phyloP scores from a whole-genome alignment of 192 early-diverging fungal species.

The Coemansia sp. region DNA sequence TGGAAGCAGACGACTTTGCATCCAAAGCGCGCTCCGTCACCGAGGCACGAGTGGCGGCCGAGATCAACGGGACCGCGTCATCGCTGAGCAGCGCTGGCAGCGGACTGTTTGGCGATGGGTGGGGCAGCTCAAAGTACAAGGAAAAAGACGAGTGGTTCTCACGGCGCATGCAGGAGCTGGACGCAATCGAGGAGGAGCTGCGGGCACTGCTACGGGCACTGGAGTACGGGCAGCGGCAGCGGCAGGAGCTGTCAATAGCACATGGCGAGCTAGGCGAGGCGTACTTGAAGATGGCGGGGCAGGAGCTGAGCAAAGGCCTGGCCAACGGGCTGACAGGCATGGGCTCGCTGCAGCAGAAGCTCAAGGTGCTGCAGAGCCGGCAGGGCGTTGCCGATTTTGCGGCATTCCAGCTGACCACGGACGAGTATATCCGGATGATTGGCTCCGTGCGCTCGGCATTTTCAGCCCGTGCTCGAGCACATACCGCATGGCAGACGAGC shows the following conservation, averaged over 20 bases:
- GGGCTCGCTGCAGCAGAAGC: slow-evolving; percentile 75
- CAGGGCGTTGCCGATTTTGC: slow-evolving; percentile 76
- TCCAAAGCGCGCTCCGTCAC: slow-evolving; percentile 55
- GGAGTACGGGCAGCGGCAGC: slow-evolving; percentile 72
- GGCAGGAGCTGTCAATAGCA: slow-evolving; percentile 65
- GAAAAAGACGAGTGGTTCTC: slow-evolving; percentile 80
- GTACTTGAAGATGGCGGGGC: slow-evolving; percentile 67
- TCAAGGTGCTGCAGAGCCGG: slow-evolving; percentile 73
- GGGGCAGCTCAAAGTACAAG: slow-evolving; percentile 65
- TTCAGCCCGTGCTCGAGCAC: slow-evolving; percentile 66
- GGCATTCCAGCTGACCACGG: slow-evolving; percentile 73
- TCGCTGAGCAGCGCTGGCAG: slow-evolving; percentile 23
- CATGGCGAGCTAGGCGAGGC: slow-evolving; percentile 79
- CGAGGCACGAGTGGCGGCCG: slow-evolving; percentile 30
- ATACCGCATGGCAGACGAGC: slow-evolving; percentile 66
- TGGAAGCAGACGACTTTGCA: slow-evolving; percentile 83
- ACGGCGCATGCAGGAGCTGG: slow-evolving; percentile 68
- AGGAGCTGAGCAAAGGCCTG: slow-evolving; percentile 68
- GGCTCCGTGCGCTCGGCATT: slow-evolving; percentile 80
- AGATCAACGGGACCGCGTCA: slow-evolving; percentile 42
- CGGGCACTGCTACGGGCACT: slow-evolving; percentile 73
- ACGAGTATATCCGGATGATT: slow-evolving; percentile 88
- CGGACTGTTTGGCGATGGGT: slow-evolving; percentile 67
- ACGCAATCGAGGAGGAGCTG: slow-evolving; percentile 75
- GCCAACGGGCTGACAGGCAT: slow-evolving; percentile 67